Evolutionary conservation across 176 grass and related monocot species (phyloP), one percentile per base, ranked within the genome.

Genomic region (Carex scoparia): DNA sequence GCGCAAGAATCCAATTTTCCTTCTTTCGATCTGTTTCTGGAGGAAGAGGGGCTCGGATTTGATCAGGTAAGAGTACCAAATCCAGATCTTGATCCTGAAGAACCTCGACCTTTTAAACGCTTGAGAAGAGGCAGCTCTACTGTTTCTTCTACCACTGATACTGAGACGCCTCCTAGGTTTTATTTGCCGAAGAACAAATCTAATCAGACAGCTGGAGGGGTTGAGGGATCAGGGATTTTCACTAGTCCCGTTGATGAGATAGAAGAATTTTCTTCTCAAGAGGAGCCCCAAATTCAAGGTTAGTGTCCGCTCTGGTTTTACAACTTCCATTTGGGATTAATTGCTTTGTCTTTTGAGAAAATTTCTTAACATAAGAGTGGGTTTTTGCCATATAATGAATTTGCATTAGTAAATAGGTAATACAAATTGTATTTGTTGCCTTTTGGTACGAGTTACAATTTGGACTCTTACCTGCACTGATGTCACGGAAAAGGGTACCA

Each of bases 211-310:
- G 77, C 35, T 55, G 69, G 55, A 77, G 59, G 46, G 1, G 49
- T 40, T 40, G 55, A 16, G 40, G 40, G 18, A 27, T 23, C 66
- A 6, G 84, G 35, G 2, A 54, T 53, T 4, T 37, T 85, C 81
- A 75, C 82, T 49, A 90, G 85, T 32, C 40, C 66, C 0, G 88
- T 92, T 48, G 94, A 96, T 31, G 94, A 91, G 33, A 93, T 96
- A 1, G 94, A 93, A 38, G 71, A 71, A 49, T 93, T 85, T 62
- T 90, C 87, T 82, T 74, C 79, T 2, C 85, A 93, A 2, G 94
- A 96, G 37, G 91, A 96, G 19, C 59, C 23, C 32, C 69, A 42
- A 1, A 5, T 19, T 1, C 86, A 28, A 90, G 94, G 94, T 91
- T 18, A 37, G 31, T 79, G 31, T 79, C 6, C 54, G 56, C 10